These are phyloP conservation scores for Neonothopanus nambi DNA, from an alignment of 1,284 basidiomycete genomes.

Conservation along the genomic window DNA sequence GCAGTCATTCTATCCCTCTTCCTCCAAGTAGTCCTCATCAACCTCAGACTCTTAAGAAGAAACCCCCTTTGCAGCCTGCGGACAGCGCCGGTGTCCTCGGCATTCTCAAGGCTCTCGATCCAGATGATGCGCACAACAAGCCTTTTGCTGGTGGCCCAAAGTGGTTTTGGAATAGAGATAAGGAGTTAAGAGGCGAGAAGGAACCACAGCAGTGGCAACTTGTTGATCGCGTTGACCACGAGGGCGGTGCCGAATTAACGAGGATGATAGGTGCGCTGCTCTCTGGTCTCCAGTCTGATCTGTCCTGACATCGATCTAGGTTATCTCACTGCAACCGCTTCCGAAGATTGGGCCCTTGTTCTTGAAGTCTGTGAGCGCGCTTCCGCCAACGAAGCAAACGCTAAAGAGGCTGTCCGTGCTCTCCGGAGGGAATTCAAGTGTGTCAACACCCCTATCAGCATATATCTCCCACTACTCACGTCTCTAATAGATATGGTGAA, in stretches of 20 bases:
- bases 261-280: conserved; percentile 11
- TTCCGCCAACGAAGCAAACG: conserved; percentile 61
- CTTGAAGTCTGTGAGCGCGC: conserved; percentile 78
- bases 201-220: conserved; percentile 8
- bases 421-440: conserved; percentile 78
- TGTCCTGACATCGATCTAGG: conserved; percentile 40
- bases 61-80: neutral
- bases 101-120: conserved; percentile 12
- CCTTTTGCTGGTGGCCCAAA: neutral
- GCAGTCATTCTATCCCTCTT: neutral
- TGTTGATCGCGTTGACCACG: conserved; percentile 8
- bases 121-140: conserved; percentile 1
- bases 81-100: conserved; percentile 3
- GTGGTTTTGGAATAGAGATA: neutral
- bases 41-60: neutral
- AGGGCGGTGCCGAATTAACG: conserved; percentile 6
- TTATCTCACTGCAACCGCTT: conserved; percentile 70
- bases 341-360: conserved; percentile 77
- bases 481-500: conserved; percentile 62
- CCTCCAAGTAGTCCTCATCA: neutral
- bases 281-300: neutral
- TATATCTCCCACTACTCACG: neutral
- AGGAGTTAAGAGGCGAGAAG: conserved; percentile 1
- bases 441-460: conserved; percentile 22
- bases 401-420: conserved; percentile 75